Evolutionary conservation across 176 grass and related monocot species (phyloP), one percentile per base, ranked within the genome.

Genomic region (Juncus inflexus): DNA sequence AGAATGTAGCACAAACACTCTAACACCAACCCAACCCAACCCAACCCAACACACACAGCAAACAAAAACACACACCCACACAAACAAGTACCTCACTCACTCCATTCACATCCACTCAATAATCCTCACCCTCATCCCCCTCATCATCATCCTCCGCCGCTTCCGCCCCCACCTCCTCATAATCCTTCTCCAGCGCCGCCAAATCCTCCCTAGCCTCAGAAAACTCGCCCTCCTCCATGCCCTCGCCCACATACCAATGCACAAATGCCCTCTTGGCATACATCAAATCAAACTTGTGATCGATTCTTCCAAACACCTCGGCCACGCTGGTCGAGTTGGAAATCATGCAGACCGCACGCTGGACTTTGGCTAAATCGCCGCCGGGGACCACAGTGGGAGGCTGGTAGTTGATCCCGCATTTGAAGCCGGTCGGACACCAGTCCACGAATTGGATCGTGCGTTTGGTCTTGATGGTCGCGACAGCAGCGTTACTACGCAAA

Each of bases 171-270:
- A 69, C 66, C 66, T 69, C 66, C 36, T 69, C 66, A 41, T 69
- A 28, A 28, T 28, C 19, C 19, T 28, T 28, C 19, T 28, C 19
- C 19, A 28, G 19, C 19, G 19, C 19, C 3, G 66, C 66, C 5
- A 69, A 47, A 55, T 69, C 66, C 66, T 69, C 66, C 52, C 66
- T 49, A 4, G 66, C 66, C 50, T 69, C 66, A 3, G 66, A 69
- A 52, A 69, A 69, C 50, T 69, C 66, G 40, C 66, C 66, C 36
- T 69, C 66, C 66, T 69, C 66, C 66, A 69, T 69, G 51, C 66
- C 66, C 35, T 69, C 66, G 55, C 66, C 66, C 0, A 69, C 66
- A 12, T 69, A 69, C 66, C 66, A 69, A 43, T 69, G 66, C 6
- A 69, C 66, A 16, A 69, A 69, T 2, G 66, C 66, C 28, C 66